Conservation (phyloP, 2,329 filamentous ascomycete genomes). For the Colletotrichum sp. region DNA sequence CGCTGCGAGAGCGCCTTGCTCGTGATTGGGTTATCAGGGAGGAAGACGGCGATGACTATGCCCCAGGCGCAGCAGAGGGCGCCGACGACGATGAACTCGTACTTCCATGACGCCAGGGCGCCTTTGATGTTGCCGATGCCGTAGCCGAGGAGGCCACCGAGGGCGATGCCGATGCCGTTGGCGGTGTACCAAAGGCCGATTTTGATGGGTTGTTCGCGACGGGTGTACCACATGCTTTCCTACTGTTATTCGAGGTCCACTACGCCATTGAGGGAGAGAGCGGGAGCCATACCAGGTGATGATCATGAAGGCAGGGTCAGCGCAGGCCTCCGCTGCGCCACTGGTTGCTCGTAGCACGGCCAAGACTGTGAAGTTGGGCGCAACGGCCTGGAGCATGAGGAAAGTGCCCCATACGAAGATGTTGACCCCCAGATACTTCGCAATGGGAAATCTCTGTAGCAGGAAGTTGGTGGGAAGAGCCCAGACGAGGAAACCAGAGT, state of each 20-base stretch:
- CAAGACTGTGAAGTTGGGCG: neutral
- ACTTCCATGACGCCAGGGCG: neutral
- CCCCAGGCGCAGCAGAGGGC: neutral
- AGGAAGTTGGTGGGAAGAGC: neutral
- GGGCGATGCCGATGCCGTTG: neutral
- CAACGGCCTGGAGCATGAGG: neutral
- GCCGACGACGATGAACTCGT: neutral
- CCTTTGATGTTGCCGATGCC: neutral
- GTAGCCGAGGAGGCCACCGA: neutral
- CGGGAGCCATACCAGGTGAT: neutral
- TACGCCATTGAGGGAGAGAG: neutral
- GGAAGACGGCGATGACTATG: neutral
- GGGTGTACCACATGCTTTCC: neutral
- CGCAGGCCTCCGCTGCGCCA: neutral
- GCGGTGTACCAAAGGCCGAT: neutral
- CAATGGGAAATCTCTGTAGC: neutral
- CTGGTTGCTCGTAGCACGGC: neutral
- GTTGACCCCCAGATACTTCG: fast-evolving
- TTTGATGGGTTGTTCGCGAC: neutral
- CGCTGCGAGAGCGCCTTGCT: neutral
- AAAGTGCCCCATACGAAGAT: neutral
- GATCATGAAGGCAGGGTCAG: neutral
- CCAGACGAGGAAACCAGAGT: neutral
- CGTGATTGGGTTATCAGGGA: neutral
- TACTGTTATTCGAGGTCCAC: neutral